Conservation (phyloP, 768 basidiomycete species). For the Paxillus involutus region DNA sequence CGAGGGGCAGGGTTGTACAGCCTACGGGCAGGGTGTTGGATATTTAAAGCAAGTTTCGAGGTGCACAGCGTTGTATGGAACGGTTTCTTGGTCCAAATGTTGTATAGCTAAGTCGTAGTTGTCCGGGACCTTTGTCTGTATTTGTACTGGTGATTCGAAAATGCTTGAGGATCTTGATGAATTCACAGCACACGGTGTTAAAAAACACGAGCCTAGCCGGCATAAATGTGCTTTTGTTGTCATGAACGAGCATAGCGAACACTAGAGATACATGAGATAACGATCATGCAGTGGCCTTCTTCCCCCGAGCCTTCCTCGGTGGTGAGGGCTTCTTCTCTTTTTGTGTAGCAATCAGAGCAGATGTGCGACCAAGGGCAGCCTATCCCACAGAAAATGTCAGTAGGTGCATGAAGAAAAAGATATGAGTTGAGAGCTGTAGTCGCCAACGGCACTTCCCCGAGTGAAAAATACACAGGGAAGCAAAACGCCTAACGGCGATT, state of each 20-base stretch:
- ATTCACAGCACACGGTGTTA: background rate
- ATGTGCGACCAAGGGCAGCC: conserved; percentile 77
- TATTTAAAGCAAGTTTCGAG: conserved; percentile 25
- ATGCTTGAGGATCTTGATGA: background rate
- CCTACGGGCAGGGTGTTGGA: conserved; percentile 48
- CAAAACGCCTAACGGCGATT: conserved; percentile 16
- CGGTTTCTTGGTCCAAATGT: background rate
- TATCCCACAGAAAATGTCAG: conserved; percentile 32
- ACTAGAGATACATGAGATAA: conserved; percentile 25
- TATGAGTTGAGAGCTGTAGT: conserved; percentile 15
- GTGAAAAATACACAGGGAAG: conserved; percentile 29
- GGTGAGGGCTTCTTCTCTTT: conserved; percentile 67
- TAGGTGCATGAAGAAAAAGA: conserved; percentile 48
- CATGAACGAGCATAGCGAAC: conserved; percentile 20
- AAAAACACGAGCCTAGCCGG: conserved; percentile 1
- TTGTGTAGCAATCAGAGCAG: conserved; percentile 68
- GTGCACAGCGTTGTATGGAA: background rate
- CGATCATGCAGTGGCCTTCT: conserved; percentile 44
- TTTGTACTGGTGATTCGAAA: conserved; percentile 13
- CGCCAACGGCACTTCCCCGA: conserved; percentile 33
- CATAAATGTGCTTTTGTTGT: conserved; percentile 16
- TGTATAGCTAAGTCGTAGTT: conserved; percentile 7
- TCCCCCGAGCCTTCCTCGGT: conserved; percentile 72
- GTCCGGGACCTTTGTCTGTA: conserved; percentile 16
- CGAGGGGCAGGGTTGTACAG: conserved; percentile 54